Conservation (phyloP, 352 stramenopile genomes). For the Globisporangium middletonii region DNA sequence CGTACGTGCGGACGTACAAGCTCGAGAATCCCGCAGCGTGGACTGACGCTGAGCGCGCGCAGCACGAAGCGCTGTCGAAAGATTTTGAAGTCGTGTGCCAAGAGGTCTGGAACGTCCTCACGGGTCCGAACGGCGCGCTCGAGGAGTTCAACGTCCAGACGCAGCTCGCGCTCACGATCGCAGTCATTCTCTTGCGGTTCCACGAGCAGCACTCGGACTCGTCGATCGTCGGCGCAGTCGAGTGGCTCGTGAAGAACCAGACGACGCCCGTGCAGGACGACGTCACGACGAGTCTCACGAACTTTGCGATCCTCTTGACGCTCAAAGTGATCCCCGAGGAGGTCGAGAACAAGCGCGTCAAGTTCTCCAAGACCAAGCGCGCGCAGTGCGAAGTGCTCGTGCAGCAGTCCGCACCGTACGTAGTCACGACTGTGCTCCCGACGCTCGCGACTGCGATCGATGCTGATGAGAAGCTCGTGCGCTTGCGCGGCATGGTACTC, state of each 20-base stretch:
- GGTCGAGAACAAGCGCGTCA: conserved; percentile 73
- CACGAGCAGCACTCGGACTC: conserved; percentile 50
- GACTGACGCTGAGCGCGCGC: conserved; percentile 39
- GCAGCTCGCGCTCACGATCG: conserved; percentile 67
- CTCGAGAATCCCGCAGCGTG: conserved; percentile 47
- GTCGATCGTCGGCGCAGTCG: conserved; percentile 52
- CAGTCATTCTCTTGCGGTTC: conserved; percentile 71
- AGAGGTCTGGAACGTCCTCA: conserved; percentile 74
- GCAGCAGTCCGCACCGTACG: conserved; percentile 50
- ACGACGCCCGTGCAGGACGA: conserved; percentile 28
- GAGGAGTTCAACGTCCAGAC: conserved; percentile 67
- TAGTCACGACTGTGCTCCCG: conserved; percentile 53
- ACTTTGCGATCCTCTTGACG: conserved; percentile 69
- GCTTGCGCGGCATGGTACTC: conserved; percentile 44
- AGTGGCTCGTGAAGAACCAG: conserved; percentile 78
- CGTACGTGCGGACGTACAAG: conserved; percentile 69
- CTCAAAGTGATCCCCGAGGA: conserved; percentile 77
- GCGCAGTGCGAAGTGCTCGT: conserved; percentile 61
- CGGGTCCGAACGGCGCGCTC: conserved; percentile 34
- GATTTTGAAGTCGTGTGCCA: conserved; percentile 62
- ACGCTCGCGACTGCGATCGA: conserved; percentile 55
- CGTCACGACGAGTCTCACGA: conserved; percentile 41
- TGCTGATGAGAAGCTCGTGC: conserved; percentile 34
- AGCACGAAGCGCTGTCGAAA: conserved; percentile 50
- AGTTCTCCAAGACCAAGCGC: conserved; percentile 65